Evolutionary conservation across 2,329 filamentous ascomycete species (phyloP), one percentile per base, ranked within the genome.

Genomic region (Botrytis squamosa): DNA sequence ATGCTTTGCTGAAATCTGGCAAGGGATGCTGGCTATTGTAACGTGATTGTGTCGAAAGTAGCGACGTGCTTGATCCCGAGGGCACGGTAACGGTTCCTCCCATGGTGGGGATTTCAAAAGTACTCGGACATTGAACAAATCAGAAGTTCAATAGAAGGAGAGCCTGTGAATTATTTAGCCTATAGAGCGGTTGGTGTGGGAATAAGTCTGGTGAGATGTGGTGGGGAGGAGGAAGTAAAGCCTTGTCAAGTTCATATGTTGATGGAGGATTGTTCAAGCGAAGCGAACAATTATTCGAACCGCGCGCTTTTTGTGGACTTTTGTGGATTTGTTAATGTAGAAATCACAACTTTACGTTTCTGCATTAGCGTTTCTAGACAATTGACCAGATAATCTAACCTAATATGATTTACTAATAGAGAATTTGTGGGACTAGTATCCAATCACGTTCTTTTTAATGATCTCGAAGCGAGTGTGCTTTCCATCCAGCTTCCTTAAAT

Each of bases 261-360:
- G 33, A 67, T 67, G 44, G 64, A 66, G 46, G 49, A 38, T 57
- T 57, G 14, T 42, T 69, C 36, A 69, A 69, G 66, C 36, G 66
- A 69, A 69, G 66, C 66, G 49, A 69, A 57, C 25, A 69, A 40
- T 22, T 42, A 29, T 69, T 69, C 38, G 49, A 69, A 57, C 66
- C 66, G 66, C 66, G 66, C 66, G 66, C 66, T 38, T 69, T 69
- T 68, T 68, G 65, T 68, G 65, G 65, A 68, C 36, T 33, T 33
- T 42, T 69, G 66, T 42, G n/a, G 38, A 42, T 69, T 42, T 69
- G 38, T 55, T 44, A n/a, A 65, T 36, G 18, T 29, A 36, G 42
- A 25, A 55, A 55, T 67, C 65, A 67, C 65, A 68, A 40, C 16
- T 68, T 29, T 68, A 57, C 38, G 65, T 29, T 42, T 36, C 18